Base-by-base conservation (phyloP, 1,139 yeast species). In the Candida sp. region DNA sequence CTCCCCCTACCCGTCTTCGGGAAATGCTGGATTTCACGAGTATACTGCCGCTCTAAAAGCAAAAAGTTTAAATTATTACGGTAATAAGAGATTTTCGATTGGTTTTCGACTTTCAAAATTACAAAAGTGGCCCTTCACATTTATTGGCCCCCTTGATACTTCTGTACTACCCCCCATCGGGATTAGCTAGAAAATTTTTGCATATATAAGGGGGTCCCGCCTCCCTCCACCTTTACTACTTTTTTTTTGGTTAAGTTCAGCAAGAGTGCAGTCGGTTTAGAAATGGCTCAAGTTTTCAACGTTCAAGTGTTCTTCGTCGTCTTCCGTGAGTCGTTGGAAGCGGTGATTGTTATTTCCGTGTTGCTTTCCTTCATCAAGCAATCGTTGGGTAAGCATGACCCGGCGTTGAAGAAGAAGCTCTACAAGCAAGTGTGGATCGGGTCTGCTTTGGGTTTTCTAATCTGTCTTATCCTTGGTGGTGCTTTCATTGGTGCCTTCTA, bases 321-420 rank as follows among this genome's bases (percentile, higher is more conserved):
- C 53, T 83, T 93, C 62, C 84, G 98, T 73, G 98, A 93, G 73
- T 78, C 96, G 1, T 77, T 93, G 56, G 98, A 93, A 75, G 97
- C 97, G 47, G 82, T 92, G 46, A 84, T 93, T 54, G 92, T 93
- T 56, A 88, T 93, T 52, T 90, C 98, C 3, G 97, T 93, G 46
- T 79, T 93, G 54, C 79, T 93, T 54, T 94, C 98, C 25, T 93
- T 93, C 71, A 83, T 93, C 54, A 91, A 90, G 67, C 97, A 92
- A 73, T 89, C 92, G 65, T 78, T 89, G 56, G 91, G 90, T 48
- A 73, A 74, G 25, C 67, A 77, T 11, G 86, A 84, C 62, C 78
- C 75, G 7, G 59, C 53, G 34, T 69, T 86, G 6, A 88, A 90
- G 68, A 85, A 81, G 55, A 81, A 78, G 51, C 76, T 93, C 58